Conservation (phyloP, 805 yeast species). For the Pichia rugopelliculosa region DNA sequence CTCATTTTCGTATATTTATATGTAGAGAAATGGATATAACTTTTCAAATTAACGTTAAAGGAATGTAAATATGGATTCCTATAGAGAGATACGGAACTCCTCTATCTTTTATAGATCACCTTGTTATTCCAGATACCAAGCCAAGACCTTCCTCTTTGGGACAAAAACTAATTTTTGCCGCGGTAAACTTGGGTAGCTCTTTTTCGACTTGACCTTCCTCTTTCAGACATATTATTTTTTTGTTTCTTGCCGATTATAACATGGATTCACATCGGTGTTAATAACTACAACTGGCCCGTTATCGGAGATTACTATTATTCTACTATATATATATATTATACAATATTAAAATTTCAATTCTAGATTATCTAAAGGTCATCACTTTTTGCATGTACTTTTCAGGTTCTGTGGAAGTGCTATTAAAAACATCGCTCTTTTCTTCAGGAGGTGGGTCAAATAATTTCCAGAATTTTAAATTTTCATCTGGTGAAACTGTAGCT, state of each 20-base stretch:
- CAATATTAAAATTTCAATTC: not conserved
- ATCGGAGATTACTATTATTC: not conserved
- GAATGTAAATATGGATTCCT: too few species aligned
- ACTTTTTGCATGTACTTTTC: conserved; percentile 44
- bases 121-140: not conserved
- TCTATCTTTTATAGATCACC: not conserved
- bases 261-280: not conserved
- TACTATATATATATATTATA: not conserved
- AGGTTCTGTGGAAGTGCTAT: conserved; percentile 20
- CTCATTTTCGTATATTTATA: conserved; percentile 1
- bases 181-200: too few species aligned
- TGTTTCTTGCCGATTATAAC: too few species aligned
- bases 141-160: conserved; percentile 12
- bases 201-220: conserved; percentile 3
- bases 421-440: conserved; percentile 19
- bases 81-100: too few species aligned
- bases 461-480: conserved; percentile 91
- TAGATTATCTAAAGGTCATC: conserved; percentile 41
- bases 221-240: too few species aligned
- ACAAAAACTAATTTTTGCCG: not conserved
- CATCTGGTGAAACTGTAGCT: conserved; percentile 96
- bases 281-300: not conserved
- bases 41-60: not conserved
- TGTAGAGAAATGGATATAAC: not conserved
- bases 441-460: conserved; percentile 51